A percentile compares a stretch with the other conserved stretches of the same genome.
These are phyloP conservation scores for Jamesozyma lodderae DNA, from an alignment of 805 yeast species.

Conservation along the genomic window DNA sequence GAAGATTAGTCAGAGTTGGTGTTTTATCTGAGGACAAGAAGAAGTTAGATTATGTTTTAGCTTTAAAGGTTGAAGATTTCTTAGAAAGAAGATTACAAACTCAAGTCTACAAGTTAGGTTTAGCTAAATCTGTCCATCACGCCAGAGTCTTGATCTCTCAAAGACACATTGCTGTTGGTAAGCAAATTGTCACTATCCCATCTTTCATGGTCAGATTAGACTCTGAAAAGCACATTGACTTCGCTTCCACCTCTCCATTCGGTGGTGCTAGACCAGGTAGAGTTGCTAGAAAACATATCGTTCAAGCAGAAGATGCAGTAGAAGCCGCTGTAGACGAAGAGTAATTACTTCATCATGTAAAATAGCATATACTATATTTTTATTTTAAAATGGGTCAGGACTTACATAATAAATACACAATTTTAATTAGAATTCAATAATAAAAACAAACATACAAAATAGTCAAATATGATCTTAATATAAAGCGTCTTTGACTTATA, in stretches of 20 bases:
- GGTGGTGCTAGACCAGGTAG: conserved; percentile 99
- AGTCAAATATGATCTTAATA: too few relatives aligned
- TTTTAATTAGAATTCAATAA: too few relatives aligned
- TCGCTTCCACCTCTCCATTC: conserved; percentile 97
- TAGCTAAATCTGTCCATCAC: conserved; percentile 99
- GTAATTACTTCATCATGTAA: not conserved
- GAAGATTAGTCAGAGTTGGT: conserved; percentile 99
- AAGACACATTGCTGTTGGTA: conserved; percentile 99
- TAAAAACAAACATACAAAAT: too few relatives aligned
- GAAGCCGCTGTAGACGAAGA: conserved; percentile 62
- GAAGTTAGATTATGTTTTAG: conserved; percentile 99
- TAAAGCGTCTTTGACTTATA: too few relatives aligned
- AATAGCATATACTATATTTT: not conserved
- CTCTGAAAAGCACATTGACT: conserved; percentile 99
- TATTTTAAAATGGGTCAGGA: not conserved
- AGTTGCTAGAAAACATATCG: conserved; percentile 88
- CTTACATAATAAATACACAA: not conserved
- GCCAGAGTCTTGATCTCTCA: conserved; percentile 97
- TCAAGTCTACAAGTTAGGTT: conserved; percentile 98
- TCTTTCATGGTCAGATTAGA: conserved; percentile 99
- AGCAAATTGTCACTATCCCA: conserved; percentile 97
- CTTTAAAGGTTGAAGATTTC: conserved; percentile 96
- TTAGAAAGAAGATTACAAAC: conserved; percentile 99
- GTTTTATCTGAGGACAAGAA: conserved; percentile 97
- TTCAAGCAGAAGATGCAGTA: conserved; percentile 49